Conservation (phyloP, 768 basidiomycete genomes). For the Termitomyces sp. region DNA sequence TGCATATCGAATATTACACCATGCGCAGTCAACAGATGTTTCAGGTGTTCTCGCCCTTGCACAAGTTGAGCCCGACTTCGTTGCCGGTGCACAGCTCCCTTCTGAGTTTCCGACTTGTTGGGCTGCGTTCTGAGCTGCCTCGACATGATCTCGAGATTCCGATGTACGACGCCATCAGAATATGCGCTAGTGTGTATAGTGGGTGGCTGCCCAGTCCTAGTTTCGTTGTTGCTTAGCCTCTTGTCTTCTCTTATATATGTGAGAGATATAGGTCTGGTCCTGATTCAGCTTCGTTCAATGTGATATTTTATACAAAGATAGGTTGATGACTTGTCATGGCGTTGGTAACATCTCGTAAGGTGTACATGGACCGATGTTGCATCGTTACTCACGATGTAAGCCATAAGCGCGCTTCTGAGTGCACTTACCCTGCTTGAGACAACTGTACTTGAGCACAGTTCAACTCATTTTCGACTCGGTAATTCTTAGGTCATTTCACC, state of each 20-base stretch:
- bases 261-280: neutral
- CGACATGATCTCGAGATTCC: slow-evolving; percentile 1
- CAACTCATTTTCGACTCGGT: no score
- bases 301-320: neutral
- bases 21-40: slow-evolving; percentile 16
- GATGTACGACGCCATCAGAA: neutral
- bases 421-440: no score
- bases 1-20: slow-evolving; percentile 3
- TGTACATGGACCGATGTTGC: no score
- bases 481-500: no score
- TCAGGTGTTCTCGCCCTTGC: slow-evolving; percentile 9
- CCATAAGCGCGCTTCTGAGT: no score
- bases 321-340: no score
- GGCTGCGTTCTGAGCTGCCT: slow-evolving; percentile 10
- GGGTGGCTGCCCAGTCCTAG: neutral
- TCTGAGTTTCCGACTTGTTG: slow-evolving; percentile 1
- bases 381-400: no score
- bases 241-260: neutral
- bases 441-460: no score
- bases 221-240: neutral
- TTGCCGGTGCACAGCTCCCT: slow-evolving; percentile 1
- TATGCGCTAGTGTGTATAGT: neutral
- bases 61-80: neutral
- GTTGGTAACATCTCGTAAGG: no score
- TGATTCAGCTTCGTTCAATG: neutral